These are phyloP conservation scores for Microbotryum lychnidis-dioicae DNA, from an alignment of 1,284 basidiomycete genomes.

Conservation along the genomic window DNA sequence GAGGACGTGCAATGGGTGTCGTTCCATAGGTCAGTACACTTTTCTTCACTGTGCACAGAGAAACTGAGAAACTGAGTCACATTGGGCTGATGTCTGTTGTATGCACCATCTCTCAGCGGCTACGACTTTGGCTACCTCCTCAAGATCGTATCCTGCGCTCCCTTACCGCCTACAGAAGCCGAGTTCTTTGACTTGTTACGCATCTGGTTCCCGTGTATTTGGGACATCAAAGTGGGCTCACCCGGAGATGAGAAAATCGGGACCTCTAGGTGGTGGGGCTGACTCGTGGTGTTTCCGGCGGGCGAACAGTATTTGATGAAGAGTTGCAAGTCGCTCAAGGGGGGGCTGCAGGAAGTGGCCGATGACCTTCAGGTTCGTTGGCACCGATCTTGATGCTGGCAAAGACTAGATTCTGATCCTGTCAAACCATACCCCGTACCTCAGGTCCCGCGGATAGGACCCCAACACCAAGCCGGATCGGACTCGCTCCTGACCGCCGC, in stretches of 20 bases:
- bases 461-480: conserved; percentile 91
- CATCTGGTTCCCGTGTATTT: conserved; percentile 93
- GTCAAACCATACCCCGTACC: background rate
- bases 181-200: conserved; percentile 81
- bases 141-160: conserved; percentile 81
- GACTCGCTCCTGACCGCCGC: conserved; percentile 87
- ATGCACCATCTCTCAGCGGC: conserved; percentile 51
- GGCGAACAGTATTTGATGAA: conserved; percentile 72
- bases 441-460: conserved; percentile 79
- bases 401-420: no score
- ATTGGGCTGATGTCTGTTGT: no score
- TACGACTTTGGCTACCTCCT: conserved; percentile 99
- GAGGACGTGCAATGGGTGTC: conserved; percentile 94
- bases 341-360: conserved; percentile 90
- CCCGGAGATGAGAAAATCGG: no score
- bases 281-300: background rate
- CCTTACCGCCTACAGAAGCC: conserved; percentile 79
- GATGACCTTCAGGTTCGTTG: conserved; percentile 71
- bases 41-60: no score
- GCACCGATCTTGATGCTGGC: background rate
- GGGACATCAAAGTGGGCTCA: conserved; percentile 64
- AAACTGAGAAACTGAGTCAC: no score
- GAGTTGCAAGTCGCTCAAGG: conserved; percentile 76
- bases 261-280: background rate
- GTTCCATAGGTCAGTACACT: conserved; percentile 74